A percentile compares a stretch with the other conserved stretches of the same genome.
Evolutionary conservation across 371 early-diverging fungal genomes (phyloP).

Genomic region (Mucor plumbeus): DNA sequence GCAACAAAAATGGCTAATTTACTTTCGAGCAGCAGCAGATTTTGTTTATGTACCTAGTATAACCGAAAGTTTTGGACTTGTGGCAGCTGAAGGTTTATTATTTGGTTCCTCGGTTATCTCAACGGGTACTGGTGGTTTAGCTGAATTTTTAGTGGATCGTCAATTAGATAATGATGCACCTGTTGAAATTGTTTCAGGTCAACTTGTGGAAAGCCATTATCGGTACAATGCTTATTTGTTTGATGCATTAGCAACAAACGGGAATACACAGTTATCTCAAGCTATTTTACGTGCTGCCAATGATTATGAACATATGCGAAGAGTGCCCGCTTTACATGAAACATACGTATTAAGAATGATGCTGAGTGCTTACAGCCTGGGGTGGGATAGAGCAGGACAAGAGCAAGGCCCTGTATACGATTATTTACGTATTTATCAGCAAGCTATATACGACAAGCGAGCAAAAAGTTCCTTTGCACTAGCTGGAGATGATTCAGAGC

Average conservation of each 20-base stretch:
- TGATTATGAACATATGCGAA: conserved; percentile 43
- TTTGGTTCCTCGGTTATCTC: conserved; percentile 69
- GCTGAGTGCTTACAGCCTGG: conserved; percentile 48
- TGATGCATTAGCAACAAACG: conserved; percentile 29
- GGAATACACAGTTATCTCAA: conserved; percentile 24
- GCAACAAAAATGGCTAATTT: conserved; percentile 57
- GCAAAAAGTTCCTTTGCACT: conserved; percentile 4
- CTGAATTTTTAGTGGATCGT: conserved; percentile 63
- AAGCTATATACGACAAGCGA: conserved; percentile 25
- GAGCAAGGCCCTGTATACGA: conserved; percentile 53
- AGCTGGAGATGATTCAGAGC: neutral
- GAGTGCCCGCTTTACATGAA: conserved; percentile 38
- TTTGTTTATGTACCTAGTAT: conserved; percentile 64
- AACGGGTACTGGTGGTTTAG: conserved; percentile 60
- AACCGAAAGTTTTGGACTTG: conserved; percentile 66
- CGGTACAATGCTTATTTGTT: conserved; percentile 64
- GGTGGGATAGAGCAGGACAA: conserved; percentile 48
- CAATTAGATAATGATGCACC: conserved; percentile 19
- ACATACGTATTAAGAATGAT: conserved; percentile 49
- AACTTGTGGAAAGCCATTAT: conserved; percentile 35
- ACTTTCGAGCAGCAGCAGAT: conserved; percentile 67
- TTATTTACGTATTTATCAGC: conserved; percentile 50
- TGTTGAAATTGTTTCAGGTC: conserved; percentile 16
- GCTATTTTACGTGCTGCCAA: conserved; percentile 54
- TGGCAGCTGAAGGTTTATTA: conserved; percentile 67